A percentile compares a stretch with the other conserved stretches of the same genome.
These are phyloP conservation scores for Colletotrichum sp. DNA, from an alignment of 2,329 filamentous ascomycete genomes.

Conservation along the genomic window DNA sequence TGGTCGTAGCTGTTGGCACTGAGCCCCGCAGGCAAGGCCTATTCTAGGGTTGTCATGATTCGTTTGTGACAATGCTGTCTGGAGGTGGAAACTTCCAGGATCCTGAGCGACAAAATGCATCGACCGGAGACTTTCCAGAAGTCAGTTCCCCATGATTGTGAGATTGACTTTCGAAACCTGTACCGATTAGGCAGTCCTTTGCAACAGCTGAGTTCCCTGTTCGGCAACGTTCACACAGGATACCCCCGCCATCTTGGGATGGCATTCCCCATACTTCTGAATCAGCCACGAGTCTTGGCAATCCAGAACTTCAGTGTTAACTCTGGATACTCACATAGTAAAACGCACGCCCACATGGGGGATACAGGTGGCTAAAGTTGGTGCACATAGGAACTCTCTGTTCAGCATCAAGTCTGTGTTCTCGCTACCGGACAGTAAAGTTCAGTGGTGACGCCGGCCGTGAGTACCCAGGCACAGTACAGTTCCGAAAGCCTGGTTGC, in stretches of 20 bases:
- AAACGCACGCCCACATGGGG: not conserved
- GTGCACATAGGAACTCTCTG: not conserved
- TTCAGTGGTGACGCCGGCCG: not conserved
- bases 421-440: accelerated
- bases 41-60: not conserved
- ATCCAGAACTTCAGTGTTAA: not conserved
- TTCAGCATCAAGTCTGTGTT: not conserved
- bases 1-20: not conserved
- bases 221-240: not conserved
- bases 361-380: not conserved
- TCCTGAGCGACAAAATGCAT: not conserved
- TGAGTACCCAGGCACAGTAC: accelerated
- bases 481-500: not conserved
- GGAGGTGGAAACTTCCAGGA: not conserved
- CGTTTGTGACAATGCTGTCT: not conserved
- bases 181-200: not conserved
- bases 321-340: not conserved
- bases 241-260: not conserved
- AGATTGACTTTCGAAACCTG: not conserved
- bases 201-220: not conserved
- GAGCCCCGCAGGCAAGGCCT: not conserved
- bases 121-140: not conserved
- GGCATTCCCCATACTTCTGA: not conserved
- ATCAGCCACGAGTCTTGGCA: not conserved
- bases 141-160: not conserved